These are phyloP conservation scores for Claviceps fusiformis DNA, from an alignment of 2,329 filamentous ascomycete genomes.

Conservation along the genomic window DNA sequence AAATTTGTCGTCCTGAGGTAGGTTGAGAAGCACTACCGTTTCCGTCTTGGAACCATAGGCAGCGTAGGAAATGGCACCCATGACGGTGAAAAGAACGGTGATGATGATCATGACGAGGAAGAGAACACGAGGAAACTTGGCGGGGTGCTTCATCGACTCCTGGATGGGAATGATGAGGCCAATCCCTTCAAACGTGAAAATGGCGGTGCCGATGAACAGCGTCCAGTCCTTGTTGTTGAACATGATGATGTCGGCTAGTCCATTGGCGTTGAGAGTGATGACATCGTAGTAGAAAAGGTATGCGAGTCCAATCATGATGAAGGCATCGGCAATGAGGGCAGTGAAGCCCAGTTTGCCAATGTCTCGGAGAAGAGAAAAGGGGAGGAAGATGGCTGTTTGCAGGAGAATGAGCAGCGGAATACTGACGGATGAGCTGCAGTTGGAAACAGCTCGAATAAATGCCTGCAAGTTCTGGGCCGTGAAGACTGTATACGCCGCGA, in stretches of 20 bases:
- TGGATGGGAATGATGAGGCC: constrained; percentile 97
- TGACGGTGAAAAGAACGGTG: constrained; percentile 76
- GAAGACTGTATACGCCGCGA: constrained; percentile 92
- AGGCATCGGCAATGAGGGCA: constrained; percentile 81
- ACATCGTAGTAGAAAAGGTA: constrained; percentile 97
- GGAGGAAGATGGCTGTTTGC: constrained; percentile 91
- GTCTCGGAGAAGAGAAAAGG: constrained; percentile 84
- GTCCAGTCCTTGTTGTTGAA: constrained; percentile 94
- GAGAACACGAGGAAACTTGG: constrained; percentile 82
- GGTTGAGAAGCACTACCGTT: constrained; percentile 89
- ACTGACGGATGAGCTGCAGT: constrained; percentile 74
- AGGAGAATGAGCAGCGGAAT: constrained; percentile 85
- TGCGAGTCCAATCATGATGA: constrained; percentile 82
- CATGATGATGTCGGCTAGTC: constrained; percentile 70
- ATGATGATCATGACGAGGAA: constrained; percentile 90
- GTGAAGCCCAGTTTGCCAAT: constrained; percentile 96
- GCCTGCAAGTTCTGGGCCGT: constrained; percentile 92
- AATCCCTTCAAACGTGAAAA: constrained; percentile 97
- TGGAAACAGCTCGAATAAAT: constrained; percentile 79
- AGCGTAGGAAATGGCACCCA: constrained; percentile 88
- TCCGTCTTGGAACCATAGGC: constrained; percentile 92
- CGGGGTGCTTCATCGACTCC: constrained; percentile 84
- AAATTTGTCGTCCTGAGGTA: constrained; percentile 88
- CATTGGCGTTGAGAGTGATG: constrained; percentile 61
- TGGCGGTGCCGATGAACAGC: constrained; percentile 94